Percentiles rank a stretch among this genome's conserved stretches.
Evolutionary conservation across 2,329 filamentous ascomycete species (phyloP).

Genomic region (Tolypocladium nubicola): DNA sequence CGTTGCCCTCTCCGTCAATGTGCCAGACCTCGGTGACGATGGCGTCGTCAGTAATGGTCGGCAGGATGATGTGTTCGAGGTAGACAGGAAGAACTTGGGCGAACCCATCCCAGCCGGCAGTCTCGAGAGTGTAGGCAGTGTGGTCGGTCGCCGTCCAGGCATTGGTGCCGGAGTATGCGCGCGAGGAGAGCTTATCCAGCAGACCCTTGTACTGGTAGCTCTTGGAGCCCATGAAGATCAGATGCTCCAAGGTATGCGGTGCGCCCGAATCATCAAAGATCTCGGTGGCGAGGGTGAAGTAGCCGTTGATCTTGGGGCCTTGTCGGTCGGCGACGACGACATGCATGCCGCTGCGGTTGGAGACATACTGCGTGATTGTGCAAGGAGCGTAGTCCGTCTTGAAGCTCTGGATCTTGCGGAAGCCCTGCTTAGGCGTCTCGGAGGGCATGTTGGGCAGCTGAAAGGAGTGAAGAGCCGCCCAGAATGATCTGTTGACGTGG

Average conservation of each 20-base stretch:
- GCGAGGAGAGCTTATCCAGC: constrained; percentile 84
- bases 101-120: constrained; percentile 95
- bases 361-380: constrained; percentile 90
- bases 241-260: constrained; percentile 74
- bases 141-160: constrained; percentile 96
- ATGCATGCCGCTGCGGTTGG: constrained; percentile 86
- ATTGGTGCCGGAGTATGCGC: constrained; percentile 89
- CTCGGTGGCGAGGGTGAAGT: constrained; percentile 92
- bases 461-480: constrained; percentile 8
- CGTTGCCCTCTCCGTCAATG: constrained; percentile 83
- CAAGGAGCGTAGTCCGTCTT: constrained; percentile 82
- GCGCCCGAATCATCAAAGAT: constrained; percentile 96
- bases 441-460: constrained; percentile 38
- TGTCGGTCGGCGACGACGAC: constrained; percentile 85
- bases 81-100: constrained; percentile 91
- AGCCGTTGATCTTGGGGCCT: constrained; percentile 90
- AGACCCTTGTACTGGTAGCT: constrained; percentile 92
- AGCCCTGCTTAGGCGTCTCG: constrained; percentile 43
- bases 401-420: constrained; percentile 79
- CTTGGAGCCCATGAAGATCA: constrained; percentile 84
- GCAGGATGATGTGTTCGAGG: constrained; percentile 84
- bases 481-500: not conserved
- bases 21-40: constrained; percentile 97
- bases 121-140: constrained; percentile 90
- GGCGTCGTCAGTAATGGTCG: constrained; percentile 82